phyloP scores from a whole-genome alignment of 2,329 filamentous ascomycete species.

The Alternaria triticina region DNA sequence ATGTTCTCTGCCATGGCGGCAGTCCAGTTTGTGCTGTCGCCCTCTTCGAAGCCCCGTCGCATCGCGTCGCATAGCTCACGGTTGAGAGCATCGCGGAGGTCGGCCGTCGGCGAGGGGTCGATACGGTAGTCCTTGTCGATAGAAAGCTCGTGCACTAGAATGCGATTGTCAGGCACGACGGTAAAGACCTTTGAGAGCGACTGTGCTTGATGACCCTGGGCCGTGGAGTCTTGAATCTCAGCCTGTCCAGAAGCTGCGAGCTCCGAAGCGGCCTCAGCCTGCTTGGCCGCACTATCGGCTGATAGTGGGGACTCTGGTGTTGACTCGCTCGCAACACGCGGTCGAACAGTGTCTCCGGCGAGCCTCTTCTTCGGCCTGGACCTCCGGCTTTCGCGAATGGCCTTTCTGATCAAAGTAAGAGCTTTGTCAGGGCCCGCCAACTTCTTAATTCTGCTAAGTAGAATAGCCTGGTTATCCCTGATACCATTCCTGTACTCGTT shows the following conservation, averaged over 20 bases:
- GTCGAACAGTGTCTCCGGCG: constrained; percentile 69
- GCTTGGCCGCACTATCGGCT: constrained; percentile 46
- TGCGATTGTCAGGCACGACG: constrained; percentile 72
- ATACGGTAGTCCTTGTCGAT: constrained; percentile 81
- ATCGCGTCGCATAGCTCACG: constrained; percentile 67
- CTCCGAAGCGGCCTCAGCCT: constrained; percentile 41
- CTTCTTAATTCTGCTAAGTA: constrained; percentile 80
- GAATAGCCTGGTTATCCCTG: constrained; percentile 78
- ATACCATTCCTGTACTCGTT: constrained; percentile 82
- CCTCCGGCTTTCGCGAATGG: constrained; percentile 74
- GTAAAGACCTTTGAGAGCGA: constrained; percentile 63
- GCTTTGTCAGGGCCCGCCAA: constrained; percentile 75
- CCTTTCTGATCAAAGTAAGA: constrained; percentile 74
- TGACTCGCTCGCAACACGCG: constrained; percentile 64
- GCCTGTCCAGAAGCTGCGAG: constrained; percentile 31
- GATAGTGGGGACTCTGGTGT: constrained; percentile 33
- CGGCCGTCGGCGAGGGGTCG: constrained; percentile 63
- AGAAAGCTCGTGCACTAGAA: constrained; percentile 78
- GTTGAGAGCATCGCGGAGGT: constrained; percentile 65
- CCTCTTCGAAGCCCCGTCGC: constrained; percentile 66
- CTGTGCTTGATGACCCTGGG: constrained; percentile 47
- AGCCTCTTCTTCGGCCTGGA: constrained; percentile 69
- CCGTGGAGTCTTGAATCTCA: constrained; percentile 11
- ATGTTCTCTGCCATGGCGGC: constrained; percentile 74
- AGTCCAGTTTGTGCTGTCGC: constrained; percentile 71